Evolutionary conservation across 192 early-diverging fungal genomes (phyloP), one percentile per base, ranked within the genome.

Genomic region (Diversispora eburnea): DNA sequence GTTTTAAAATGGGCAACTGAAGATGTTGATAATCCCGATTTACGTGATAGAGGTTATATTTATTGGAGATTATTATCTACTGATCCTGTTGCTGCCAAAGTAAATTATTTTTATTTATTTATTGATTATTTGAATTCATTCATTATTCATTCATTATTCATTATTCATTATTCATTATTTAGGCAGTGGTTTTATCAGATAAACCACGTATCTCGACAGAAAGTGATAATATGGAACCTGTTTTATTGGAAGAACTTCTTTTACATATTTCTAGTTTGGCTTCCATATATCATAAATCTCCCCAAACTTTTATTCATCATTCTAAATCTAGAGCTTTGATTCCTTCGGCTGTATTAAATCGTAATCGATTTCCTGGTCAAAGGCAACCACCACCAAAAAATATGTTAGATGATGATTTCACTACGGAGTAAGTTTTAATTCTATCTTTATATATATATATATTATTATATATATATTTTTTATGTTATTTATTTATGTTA

Each of bases 51-150:
- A 56, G 98, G 94, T 5, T 98, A 94, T 70, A 96, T 99, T 75
- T 98, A 98, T 82, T 98, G 98, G 96, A 84, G 98, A 17, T 80
- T 99, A 69, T 81, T 99, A 19, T 96, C 95, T 10, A 96, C 96
- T 0, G 94, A 98, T 77, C 95, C 95, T 13, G 91, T 91, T 49
- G 90, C 91, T 5, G 91, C 94, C 5, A 96, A 96, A 84, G 81
- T 83, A 80, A 48, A 33, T 47, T 45, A 19, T 12, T 13, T 39
- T 1, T 33, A 75, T 43, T 39, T 33, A 33, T 33, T 33, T 33
- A 33, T 33, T 33, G 0, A 33, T 2, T 33, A 0, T 33, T 33
- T 33, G n/a, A n/a, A 33, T 33, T 33, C 25, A 33, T 33, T 33
- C 25, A 1, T 33, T 33, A 33, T 33, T 33, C 25, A 33, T 33